phyloP scores from a whole-genome alignment of 2,329 filamentous ascomycete species.

The Periconia sp. region DNA sequence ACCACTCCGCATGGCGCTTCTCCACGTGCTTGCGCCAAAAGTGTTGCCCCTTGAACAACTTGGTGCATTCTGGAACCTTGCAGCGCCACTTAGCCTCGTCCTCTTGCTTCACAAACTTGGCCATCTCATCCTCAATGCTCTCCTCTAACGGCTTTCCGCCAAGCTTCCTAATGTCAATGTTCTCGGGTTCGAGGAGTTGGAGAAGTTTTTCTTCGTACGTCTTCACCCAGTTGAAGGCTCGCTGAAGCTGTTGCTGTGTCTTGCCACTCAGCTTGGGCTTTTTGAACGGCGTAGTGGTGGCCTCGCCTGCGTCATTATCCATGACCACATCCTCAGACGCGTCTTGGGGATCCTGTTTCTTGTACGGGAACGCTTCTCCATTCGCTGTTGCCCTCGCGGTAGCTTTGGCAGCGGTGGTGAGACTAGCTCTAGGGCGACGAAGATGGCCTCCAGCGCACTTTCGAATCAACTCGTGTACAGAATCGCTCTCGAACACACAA shows the following conservation, averaged over 20 bases:
- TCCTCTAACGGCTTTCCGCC: slow-evolving; percentile 87
- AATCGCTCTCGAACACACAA: slow-evolving; percentile 98
- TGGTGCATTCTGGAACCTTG: slow-evolving; percentile 93
- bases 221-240: slow-evolving; percentile 98
- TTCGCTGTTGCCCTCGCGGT: slow-evolving; percentile 83
- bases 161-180: slow-evolving; percentile 83
- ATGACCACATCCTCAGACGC: slow-evolving; percentile 65
- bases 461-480: slow-evolving; percentile 89
- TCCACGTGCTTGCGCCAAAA: slow-evolving; percentile 99
- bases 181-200: slow-evolving; percentile 88
- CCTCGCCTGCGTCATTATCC: slow-evolving; percentile 55
- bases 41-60: slow-evolving; percentile 94
- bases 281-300: slow-evolving; percentile 68
- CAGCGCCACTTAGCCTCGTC: slow-evolving; percentile 97
- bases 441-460: slow-evolving; percentile 98
- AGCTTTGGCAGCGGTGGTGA: slow-evolving; percentile 79
- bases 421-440: slow-evolving; percentile 81
- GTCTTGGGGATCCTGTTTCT: slow-evolving; percentile 62
- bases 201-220: slow-evolving; percentile 97
- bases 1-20: slow-evolving; percentile 91
- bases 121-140: slow-evolving; percentile 80
- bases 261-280: slow-evolving; percentile 67
- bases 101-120: slow-evolving; percentile 92
- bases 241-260: slow-evolving; percentile 86
- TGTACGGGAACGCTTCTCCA: slow-evolving; percentile 80